phyloP scores from a whole-genome alignment of 2,329 filamentous ascomycete species.

The Myriosclerotinia curreyana region DNA sequence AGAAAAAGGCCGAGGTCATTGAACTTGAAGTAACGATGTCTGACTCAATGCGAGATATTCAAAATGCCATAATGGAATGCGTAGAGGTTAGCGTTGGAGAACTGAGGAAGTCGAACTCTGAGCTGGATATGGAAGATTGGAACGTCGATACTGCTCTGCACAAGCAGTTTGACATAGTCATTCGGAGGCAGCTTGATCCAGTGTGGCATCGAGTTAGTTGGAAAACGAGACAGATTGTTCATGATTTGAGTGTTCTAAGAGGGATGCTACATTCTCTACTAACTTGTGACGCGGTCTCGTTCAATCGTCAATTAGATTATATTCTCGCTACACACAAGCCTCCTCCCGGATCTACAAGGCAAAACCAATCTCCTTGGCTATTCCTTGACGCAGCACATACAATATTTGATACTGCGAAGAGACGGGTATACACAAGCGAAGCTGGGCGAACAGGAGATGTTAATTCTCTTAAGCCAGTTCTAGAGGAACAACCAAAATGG shows the following conservation, averaged over 20 bases:
- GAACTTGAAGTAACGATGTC: constrained; percentile 97
- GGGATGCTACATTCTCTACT: constrained; percentile 79
- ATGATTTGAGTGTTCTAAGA: constrained; percentile 79
- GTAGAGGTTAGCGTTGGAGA: constrained; percentile 93
- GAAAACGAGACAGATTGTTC: constrained; percentile 92
- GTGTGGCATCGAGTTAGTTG: constrained; percentile 97
- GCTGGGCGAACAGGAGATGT: constrained; percentile 39
- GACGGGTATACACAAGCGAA: constrained; percentile 77
- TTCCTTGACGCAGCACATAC: constrained; percentile 93
- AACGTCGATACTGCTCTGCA: constrained; percentile 90
- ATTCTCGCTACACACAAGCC: constrained; percentile 89
- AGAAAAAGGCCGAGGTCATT: constrained; percentile 92
- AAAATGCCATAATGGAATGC: constrained; percentile 92
- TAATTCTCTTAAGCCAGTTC: constrained; percentile 64
- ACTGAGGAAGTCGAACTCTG: constrained; percentile 84
- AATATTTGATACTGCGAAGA: constrained; percentile 86
- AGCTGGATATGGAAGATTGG: constrained; percentile 95
- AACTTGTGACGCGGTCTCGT: constrained; percentile 83
- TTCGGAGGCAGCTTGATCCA: constrained; percentile 86
- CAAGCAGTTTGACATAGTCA: constrained; percentile 84
- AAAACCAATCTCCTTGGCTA: constrained; percentile 92
- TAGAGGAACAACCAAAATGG: constrained; percentile 98
- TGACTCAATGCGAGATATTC: constrained; percentile 86
- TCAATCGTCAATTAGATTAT: constrained; percentile 90
- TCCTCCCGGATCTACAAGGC: constrained; percentile 78